Evolutionary conservation across 1,284 basidiomycete genomes (phyloP), one percentile per base, ranked within the genome.

Genomic region (Ganoderma sinense): DNA sequence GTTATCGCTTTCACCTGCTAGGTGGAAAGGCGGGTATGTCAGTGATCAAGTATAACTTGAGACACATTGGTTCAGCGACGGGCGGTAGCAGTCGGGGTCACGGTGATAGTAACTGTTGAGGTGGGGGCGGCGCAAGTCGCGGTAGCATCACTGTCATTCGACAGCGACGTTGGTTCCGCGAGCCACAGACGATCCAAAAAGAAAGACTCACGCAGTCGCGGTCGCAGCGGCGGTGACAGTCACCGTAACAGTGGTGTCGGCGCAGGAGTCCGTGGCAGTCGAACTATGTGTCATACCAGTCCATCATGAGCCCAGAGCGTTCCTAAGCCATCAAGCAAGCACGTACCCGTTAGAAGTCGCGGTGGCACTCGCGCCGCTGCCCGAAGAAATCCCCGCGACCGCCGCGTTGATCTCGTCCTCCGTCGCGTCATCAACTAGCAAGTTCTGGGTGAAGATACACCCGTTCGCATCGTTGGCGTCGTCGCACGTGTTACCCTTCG

Each of bases 391-490:
- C 55, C 83, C 81, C 53, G 79, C 82, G 60, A 87, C 85, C 67
- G 88, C 88, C 68, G 87, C 87, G 43, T 80, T 79, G 75, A 91
- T 90, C 79, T 91, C 90, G 33, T 80, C 89, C 4, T 82, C 84
- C 8, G 89, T 89, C 0, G 88, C 90, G 74, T 91, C 90, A 4
- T 78, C 69, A 7, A 87, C 85, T n/a, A 88, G 78, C 53, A 90
- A 82, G 77, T 89, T 89, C 79, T 88, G 84, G 0, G 88, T 86
- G 81, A 89, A 85, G 74, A 91, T 92, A 78, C 90, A 92, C 5
- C 90, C 88, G n/a, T 78, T 77, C 11, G 84, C 70, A 76, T 91
- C 89, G 76, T 86, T 83, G 36, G 80, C 80, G 70, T 84, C 86
- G 73, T 88, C 85, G 74, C 87, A 89, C 39, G 83, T 82, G 78